A percentile compares a stretch with the other conserved stretches of the same genome.
Conservation (phyloP, 192 early-diverging fungal species). For the Coemansia sp. region DNA sequence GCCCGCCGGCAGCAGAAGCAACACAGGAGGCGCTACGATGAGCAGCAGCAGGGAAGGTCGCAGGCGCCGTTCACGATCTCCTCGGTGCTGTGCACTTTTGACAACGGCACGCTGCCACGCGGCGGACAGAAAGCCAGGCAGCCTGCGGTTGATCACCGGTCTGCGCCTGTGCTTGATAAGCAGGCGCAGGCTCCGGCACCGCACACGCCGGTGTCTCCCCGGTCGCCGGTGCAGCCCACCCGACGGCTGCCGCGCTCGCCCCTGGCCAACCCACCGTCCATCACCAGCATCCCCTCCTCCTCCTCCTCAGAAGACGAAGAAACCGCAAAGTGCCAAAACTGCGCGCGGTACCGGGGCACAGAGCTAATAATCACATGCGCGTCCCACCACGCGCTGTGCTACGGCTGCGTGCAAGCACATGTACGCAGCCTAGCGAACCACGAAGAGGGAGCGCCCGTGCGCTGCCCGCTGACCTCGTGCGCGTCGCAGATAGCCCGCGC, state of each 20-base stretch:
- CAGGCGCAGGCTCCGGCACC: conserved; percentile 11
- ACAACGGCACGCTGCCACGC: conserved; percentile 8
- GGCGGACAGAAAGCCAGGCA: background rate
- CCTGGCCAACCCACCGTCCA: conserved; percentile 29
- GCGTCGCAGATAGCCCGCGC: conserved; percentile 16
- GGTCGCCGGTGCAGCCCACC: background rate
- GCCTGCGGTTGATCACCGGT: background rate
- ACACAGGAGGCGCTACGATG: background rate
- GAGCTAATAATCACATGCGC: conserved; percentile 41
- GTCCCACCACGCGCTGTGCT: conserved; percentile 30
- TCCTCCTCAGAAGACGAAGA: background rate
- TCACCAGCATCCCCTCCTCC: background rate
- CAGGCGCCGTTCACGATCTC: conserved; percentile 19
- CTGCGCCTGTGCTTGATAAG: too few relatives aligned
- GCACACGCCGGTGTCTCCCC: background rate
- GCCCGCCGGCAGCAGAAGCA: conserved; percentile 5
- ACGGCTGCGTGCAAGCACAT: conserved; percentile 44
- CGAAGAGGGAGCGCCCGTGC: conserved; percentile 4
- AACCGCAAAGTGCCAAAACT: conserved; percentile 27
- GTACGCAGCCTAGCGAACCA: conserved; percentile 22
- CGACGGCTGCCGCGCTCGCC: conserved; percentile 47
- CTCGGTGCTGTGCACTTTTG: conserved; percentile 14
- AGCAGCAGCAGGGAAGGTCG: background rate
- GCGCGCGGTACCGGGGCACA: conserved; percentile 24
- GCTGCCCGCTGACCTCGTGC: conserved; percentile 16